Evolutionary conservation across 2,329 filamentous ascomycete species (phyloP).

Genomic region (Uncinocarpus reesii): DNA sequence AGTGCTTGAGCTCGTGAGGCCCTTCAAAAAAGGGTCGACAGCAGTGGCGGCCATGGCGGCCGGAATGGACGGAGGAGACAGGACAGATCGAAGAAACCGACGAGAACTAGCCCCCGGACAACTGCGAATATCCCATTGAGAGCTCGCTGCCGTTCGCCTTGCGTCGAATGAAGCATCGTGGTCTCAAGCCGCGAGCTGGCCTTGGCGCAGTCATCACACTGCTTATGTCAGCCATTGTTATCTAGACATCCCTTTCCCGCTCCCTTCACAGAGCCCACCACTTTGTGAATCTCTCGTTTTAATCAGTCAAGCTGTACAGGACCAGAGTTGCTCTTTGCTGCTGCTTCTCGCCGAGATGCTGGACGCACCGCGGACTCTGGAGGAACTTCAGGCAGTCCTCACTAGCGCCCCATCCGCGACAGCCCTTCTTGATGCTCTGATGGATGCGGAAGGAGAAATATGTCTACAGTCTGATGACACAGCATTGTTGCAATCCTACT

Average conservation of each 20-base stretch:
- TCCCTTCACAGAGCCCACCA: not conserved
- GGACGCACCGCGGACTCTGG: slow-evolving; percentile 9
- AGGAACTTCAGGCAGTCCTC: slow-evolving; percentile 25
- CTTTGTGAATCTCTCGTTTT: not conserved
- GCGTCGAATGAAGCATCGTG: slow-evolving; percentile 9
- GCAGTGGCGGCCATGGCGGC: slow-evolving; percentile 24
- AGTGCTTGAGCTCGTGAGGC: slow-evolving; percentile 68
- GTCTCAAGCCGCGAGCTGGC: not conserved
- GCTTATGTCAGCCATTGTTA: not conserved
- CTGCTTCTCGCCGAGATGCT: not conserved
- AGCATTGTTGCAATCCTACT: slow-evolving; percentile 30
- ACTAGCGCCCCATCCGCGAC: slow-evolving; percentile 24
- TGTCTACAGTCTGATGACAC: slow-evolving; percentile 24
- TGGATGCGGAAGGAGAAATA: slow-evolving; percentile 29
- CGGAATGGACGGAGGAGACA: slow-evolving; percentile 22
- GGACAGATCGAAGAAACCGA: slow-evolving; percentile 23
- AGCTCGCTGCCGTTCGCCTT: not conserved
- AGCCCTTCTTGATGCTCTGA: slow-evolving; percentile 29
- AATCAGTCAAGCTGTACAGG: not conserved
- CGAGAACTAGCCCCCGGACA: not conserved
- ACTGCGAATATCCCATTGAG: not conserved
- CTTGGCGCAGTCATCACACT: slow-evolving; percentile 6
- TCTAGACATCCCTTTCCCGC: not conserved
- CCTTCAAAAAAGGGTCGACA: slow-evolving; percentile 57
- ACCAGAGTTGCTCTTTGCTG: not conserved